phyloP scores from a whole-genome alignment of 2,329 filamentous ascomycete genomes.

The Seiridium unicorne region DNA sequence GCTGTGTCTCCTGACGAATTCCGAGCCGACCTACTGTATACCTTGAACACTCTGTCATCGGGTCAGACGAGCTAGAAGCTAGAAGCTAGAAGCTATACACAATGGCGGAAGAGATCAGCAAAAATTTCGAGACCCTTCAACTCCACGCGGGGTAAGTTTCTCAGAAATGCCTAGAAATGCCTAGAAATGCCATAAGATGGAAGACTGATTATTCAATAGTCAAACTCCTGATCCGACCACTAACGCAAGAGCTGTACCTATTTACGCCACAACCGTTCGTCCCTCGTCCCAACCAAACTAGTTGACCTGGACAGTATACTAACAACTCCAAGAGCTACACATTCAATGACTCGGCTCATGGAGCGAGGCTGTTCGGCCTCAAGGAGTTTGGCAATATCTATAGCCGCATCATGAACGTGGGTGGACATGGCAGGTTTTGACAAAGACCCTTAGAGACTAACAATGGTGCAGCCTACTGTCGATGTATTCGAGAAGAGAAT shows the following conservation, averaged over 20 bases:
- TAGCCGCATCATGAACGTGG: constrained; percentile 90
- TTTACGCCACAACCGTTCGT: constrained; percentile 81
- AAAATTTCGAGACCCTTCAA: constrained; percentile 81
- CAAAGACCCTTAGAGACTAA: not conserved
- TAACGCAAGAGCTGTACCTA: constrained; percentile 87
- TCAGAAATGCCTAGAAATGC: constrained; percentile 5
- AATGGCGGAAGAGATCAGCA: constrained; percentile 48
- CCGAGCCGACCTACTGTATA: too few relatives aligned
- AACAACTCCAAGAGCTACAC: constrained; percentile 65
- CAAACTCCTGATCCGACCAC: constrained; percentile 79
- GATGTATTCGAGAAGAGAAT: constrained; percentile 97
- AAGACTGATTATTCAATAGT: constrained; percentile 39
- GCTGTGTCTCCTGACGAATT: not conserved
- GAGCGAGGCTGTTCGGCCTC: constrained; percentile 90
- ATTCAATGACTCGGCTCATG: constrained; percentile 96
- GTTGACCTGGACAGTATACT: constrained; percentile 8
- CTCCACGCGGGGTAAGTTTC: constrained; percentile 73
- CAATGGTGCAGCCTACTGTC: constrained; percentile 67
- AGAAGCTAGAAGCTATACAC: constrained; percentile 6
- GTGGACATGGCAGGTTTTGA: constrained; percentile 23
- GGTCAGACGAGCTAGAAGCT: not conserved
- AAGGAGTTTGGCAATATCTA: constrained; percentile 99
- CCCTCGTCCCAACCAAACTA: not conserved
- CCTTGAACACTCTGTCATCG: not conserved
- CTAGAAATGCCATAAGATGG: constrained; percentile 9